Evolutionary conservation across 352 stramenopile genomes (phyloP), one percentile per base, ranked within the genome.

Genomic region (Pythium monospermum): DNA sequence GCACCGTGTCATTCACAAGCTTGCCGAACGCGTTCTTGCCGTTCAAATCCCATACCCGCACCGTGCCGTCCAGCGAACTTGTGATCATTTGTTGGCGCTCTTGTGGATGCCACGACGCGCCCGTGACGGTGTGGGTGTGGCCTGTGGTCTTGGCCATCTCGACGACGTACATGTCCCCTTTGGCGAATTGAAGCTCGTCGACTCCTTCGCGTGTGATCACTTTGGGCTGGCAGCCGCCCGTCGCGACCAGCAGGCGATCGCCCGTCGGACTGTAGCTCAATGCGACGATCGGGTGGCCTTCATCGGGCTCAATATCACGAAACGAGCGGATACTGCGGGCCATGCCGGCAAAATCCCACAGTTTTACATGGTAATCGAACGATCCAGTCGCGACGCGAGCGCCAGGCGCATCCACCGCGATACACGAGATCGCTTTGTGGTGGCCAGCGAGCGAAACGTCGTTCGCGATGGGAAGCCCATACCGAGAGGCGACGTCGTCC

Each of bases 331-430:
- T 78, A 23, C 88, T 71, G 21, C 81, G 76, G 28, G 74, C 81
- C 83, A 94, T 94, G 31, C 83, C 83, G 3, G 81, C 83, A 23
- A 94, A 94, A 59, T 94, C 83, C 83, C 83, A 94, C 40, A 94
- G 58, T 57, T 94, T 94, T 1, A 85, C 71, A 40, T 88, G 72
- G 53, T 94, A 91, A 53, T 94, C 83, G 63, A 89, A 89, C 0
- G 80, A 88, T 1, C 83, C 83, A 1, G 83, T 94, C 0, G 73
- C 78, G 22, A 94, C 75, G 4, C 83, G 78, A 32, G 57, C 76
- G 22, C 83, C 83, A 2, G 80, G 71, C 1, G 76, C 28, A 27
- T 94, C 83, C 19, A 94, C 64, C 0, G 80, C 83, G 18, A 94
- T 71, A 38, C 80, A 88, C 8, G 66, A 57, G n/a, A 94, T 51